A percentile compares a stretch with the other conserved stretches of the same genome.
phyloP scores from a whole-genome alignment of 768 basidiomycete genomes.

The Phylloporus scabripes region DNA sequence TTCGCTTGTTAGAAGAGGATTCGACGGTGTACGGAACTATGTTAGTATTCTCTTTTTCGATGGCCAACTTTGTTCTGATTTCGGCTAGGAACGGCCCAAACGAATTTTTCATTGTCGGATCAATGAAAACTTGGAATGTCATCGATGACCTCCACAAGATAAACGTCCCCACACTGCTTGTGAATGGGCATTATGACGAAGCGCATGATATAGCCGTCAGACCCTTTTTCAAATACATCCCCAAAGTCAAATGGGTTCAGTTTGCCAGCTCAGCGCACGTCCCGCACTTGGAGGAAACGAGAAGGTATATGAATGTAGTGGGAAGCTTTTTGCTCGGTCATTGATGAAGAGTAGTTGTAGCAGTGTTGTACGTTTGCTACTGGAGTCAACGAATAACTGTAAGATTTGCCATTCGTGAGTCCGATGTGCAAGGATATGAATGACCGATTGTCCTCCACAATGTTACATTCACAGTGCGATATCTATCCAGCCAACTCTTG shows the following conservation, averaged over 20 bases:
- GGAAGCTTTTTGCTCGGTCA: conserved; percentile 25
- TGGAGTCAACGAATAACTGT: neutral
- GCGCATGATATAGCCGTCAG: conserved; percentile 30
- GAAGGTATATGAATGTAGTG: conserved; percentile 30
- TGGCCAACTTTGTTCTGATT: neutral
- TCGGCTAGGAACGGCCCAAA: conserved; percentile 36
- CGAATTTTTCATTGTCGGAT: conserved; percentile 31
- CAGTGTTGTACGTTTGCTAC: neutral
- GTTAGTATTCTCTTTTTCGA: conserved; percentile 24
- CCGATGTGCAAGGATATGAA: neutral
- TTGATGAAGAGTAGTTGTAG: conserved; percentile 5
- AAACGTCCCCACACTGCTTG: conserved; percentile 29
- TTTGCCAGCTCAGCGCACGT: conserved; percentile 35
- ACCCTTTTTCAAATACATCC: conserved; percentile 31
- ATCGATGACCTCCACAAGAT: conserved; percentile 32
- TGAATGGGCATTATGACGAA: conserved; percentile 36
- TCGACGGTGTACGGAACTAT: conserved; percentile 45
- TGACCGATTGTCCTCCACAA: neutral
- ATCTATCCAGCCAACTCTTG: conserved; percentile 23
- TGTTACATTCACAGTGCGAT: conserved; percentile 5
- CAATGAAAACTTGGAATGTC: conserved; percentile 34
- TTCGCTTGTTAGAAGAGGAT: conserved; percentile 37
- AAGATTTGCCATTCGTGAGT: neutral
- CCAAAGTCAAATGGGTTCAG: conserved; percentile 33
- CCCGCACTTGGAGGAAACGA: conserved; percentile 35